Evolutionary conservation across 257 asterid genomes (phyloP), one percentile per base, ranked within the genome.

Genomic region (Scutellaria minor): DNA sequence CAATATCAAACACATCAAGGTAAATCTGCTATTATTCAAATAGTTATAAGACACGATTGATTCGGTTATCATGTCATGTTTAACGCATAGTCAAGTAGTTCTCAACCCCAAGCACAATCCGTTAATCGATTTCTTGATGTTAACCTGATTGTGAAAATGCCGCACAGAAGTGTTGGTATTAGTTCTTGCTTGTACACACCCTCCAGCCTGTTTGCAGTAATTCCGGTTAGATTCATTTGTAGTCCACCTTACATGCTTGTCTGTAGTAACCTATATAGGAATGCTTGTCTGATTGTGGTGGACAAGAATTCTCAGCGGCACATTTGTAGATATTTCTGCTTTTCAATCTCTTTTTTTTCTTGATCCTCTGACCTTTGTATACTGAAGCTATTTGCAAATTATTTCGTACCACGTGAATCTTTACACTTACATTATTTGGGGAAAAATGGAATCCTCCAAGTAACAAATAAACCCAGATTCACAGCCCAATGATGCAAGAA

Each of bases 101-200:
- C 0, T 7, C n/a, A n/a, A 10, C 12, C 20, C 24, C 20, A 39
- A 15, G 1, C 15, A 5, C 12, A 1, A 31, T 35, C 13, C 37
- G 13, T 44, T 20, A 18, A 31, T 66, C 35, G 6, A 71, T 45
- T 61, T 56, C 0, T 5, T 73, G 79, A 44, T 20, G 42, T 31
- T 75, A 59, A 77, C 6, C 31, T 84, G 88, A 77, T 86, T 86
- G 93, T 78, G 24, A 58, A 86, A 89, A 80, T 75, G 82, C 77
- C 81, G n/a, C 83, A 73, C 6, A 57, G 75, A 74, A 22, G 45
- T 9, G 1, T 0, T 5, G 1, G 5, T 9, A 6, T 1, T 11
- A 22, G 9, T 14, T 70, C 20, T 70, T 66, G n/a, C 12, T 73
- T 59, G 37, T 53, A 13, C 42, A 15, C 31, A 44, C 40, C n/a